A percentile compares a stretch with the other conserved stretches of the same genome.
phyloP scores from a whole-genome alignment of 352 stramenopile genomes.

The Pythium guiyangense region DNA sequence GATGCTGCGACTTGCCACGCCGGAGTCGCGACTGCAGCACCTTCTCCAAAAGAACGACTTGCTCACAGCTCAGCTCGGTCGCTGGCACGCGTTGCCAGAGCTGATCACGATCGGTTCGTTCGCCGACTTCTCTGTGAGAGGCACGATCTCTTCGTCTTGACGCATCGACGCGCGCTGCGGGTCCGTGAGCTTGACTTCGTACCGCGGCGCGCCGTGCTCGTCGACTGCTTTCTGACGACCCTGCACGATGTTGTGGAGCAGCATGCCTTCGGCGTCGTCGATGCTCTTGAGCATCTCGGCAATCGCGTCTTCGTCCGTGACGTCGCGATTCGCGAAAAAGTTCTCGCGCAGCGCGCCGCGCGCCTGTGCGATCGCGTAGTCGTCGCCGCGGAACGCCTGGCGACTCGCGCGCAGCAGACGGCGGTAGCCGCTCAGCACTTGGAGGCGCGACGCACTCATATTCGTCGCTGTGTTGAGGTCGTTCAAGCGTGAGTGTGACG shows the following conservation, averaged over 20 bases:
- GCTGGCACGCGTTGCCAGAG: slow-evolving; percentile 76
- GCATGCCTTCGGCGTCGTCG: slow-evolving; percentile 76
- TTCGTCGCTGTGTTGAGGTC: no score
- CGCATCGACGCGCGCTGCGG: slow-evolving; percentile 71
- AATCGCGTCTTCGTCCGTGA: slow-evolving; percentile 46
- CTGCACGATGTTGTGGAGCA: slow-evolving; percentile 86
- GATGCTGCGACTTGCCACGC: no score
- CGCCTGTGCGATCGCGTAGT: slow-evolving; percentile 58
- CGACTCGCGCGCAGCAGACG: slow-evolving; percentile 71
- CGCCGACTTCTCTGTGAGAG: slow-evolving; percentile 70
- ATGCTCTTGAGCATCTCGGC: slow-evolving; percentile 67
- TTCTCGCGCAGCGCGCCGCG: slow-evolving; percentile 58
- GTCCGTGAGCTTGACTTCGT: slow-evolving; percentile 77
- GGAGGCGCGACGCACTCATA: slow-evolving; percentile 48
- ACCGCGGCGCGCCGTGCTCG: slow-evolving; percentile 27
- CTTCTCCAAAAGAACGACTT: no score
- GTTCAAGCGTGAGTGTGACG: neutral
- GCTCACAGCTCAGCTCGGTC: slow-evolving; percentile 15
- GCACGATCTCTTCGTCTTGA: slow-evolving; percentile 80
- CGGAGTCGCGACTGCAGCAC: neutral
- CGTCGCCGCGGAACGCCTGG: slow-evolving; percentile 66
- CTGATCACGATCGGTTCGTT: slow-evolving; percentile 72
- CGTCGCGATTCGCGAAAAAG: slow-evolving; percentile 56
- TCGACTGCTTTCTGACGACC: slow-evolving; percentile 47
- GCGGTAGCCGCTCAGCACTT: slow-evolving; percentile 74